Conservation (phyloP, 371 early-diverging fungal species). For the Mortierella sp. region DNA sequence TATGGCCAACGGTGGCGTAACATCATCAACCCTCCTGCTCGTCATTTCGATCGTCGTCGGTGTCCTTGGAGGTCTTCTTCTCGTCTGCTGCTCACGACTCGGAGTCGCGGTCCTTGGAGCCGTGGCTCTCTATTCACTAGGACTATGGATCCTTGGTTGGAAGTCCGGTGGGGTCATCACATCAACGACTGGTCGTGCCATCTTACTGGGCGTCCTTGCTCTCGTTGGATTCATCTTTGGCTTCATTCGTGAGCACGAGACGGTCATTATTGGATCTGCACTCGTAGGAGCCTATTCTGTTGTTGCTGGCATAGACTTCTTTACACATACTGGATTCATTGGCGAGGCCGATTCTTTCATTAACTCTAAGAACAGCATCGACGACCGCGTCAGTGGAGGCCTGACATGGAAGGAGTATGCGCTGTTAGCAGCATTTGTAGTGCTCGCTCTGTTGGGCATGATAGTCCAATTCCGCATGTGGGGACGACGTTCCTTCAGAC, state of each 20-base stretch:
- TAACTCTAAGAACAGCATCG: constrained; percentile 32
- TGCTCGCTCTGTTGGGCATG: constrained; percentile 29
- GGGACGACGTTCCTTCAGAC: constrained; percentile 29
- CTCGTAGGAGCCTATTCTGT: constrained; percentile 77
- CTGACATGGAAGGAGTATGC: constrained; percentile 18
- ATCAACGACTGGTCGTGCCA: constrained; percentile 66
- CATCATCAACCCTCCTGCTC: constrained; percentile 59
- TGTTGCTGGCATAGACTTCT: constrained; percentile 81
- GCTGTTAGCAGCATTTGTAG: constrained; percentile 22
- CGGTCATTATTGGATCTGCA: constrained; percentile 72
- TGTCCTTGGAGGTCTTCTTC: constrained; percentile 64
- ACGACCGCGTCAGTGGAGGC: constrained; percentile 5
- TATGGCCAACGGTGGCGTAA: constrained; percentile 65
- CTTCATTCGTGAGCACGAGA: constrained; percentile 63
- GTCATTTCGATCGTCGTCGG: constrained; percentile 67
- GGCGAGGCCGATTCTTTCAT: constrained; percentile 47
- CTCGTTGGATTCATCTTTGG: constrained; percentile 66
- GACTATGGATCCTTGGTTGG: constrained; percentile 73
- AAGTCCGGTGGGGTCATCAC: constrained; percentile 65
- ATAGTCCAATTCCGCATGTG: constrained; percentile 29
- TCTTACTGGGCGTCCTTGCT: constrained; percentile 70
- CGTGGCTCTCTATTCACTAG: constrained; percentile 64
- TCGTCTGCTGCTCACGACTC: constrained; percentile 60
- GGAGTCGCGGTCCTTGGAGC: constrained; percentile 74
- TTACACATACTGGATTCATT: constrained; percentile 77